phyloP scores from a whole-genome alignment of 2,329 filamentous ascomycete genomes.

The Claviceps sp. region DNA sequence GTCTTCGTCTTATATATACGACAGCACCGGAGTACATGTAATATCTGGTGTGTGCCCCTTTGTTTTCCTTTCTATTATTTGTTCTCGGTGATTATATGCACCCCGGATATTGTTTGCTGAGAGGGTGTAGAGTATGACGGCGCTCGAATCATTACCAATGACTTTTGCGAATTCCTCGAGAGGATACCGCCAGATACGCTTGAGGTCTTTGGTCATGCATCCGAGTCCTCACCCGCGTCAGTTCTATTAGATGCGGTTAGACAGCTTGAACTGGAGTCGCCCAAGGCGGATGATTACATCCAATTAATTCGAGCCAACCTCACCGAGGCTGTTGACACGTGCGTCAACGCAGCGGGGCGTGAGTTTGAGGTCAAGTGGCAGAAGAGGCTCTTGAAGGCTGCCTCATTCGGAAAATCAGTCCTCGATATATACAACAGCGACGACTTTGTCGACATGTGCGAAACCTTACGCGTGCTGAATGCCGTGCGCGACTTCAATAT shows the following conservation, averaged over 20 bases:
- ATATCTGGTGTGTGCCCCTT: slow-evolving; percentile 52
- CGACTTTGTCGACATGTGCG: slow-evolving; percentile 97
- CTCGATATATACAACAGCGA: slow-evolving; percentile 96
- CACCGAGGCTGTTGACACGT: slow-evolving; percentile 85
- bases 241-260: slow-evolving; percentile 89
- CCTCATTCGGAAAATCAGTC: slow-evolving; percentile 94
- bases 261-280: slow-evolving; percentile 82
- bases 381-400: slow-evolving; percentile 88
- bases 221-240: slow-evolving; percentile 77
- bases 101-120: not conserved
- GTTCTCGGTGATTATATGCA: not conserved
- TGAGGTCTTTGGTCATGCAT: slow-evolving; percentile 79
- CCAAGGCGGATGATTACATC: slow-evolving; percentile 95
- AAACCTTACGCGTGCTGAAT: slow-evolving; percentile 83
- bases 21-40: slow-evolving; percentile 77
- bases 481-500: slow-evolving; percentile 85
- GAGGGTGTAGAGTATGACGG: slow-evolving; percentile 53
- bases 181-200: slow-evolving; percentile 78
- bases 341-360: slow-evolving; percentile 82
- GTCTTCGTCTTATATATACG: slow-evolving; percentile 71
- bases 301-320: slow-evolving; percentile 81
- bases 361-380: slow-evolving; percentile 89
- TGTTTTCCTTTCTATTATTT: not conserved
- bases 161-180: slow-evolving; percentile 95
- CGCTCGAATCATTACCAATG: slow-evolving; percentile 79